phyloP scores from a whole-genome alignment of 176 grass and related monocot genomes.

The Aegilops longissima region DNA sequence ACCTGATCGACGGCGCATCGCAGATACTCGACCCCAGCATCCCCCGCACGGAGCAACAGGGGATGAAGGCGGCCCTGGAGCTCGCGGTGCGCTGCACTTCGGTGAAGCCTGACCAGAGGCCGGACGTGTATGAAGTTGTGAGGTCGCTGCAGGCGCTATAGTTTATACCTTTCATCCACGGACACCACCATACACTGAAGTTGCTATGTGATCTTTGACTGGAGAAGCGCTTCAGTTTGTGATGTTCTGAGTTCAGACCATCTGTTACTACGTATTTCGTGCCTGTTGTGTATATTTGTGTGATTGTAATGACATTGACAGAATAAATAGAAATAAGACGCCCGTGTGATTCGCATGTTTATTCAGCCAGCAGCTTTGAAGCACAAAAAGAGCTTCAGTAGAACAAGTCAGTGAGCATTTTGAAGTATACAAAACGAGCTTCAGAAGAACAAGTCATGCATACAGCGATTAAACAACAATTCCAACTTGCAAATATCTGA shows the following conservation, averaged over 20 bases:
- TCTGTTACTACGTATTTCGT: neutral
- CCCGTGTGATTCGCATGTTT: neutral
- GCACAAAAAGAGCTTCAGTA: neutral
- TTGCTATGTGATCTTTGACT: neutral
- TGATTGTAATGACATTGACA: neutral
- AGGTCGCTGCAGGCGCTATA: constrained; percentile 35
- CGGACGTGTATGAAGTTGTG: constrained; percentile 55
- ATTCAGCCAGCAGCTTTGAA: neutral
- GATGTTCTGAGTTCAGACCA: neutral
- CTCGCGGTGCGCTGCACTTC: constrained; percentile 67
- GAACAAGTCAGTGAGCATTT: neutral
- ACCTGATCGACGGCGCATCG: constrained; percentile 39
- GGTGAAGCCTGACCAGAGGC: constrained; percentile 65
- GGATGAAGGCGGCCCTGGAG: constrained; percentile 55
- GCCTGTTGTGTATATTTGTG: neutral
- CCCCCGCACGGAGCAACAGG: constrained; percentile 25
- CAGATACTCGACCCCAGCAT: constrained; percentile 59
- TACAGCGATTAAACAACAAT: neutral
- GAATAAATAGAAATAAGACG: constrained; percentile 16
- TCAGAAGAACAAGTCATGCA: neutral
- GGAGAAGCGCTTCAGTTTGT: neutral
- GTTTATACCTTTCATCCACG: neutral
- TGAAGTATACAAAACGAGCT: neutral
- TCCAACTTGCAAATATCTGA: neutral
- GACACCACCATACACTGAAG: neutral